Evolutionary conservation across 2,329 filamentous ascomycete genomes (phyloP), one percentile per base, ranked within the genome.

Genomic region (Colletotrichum liriopes): DNA sequence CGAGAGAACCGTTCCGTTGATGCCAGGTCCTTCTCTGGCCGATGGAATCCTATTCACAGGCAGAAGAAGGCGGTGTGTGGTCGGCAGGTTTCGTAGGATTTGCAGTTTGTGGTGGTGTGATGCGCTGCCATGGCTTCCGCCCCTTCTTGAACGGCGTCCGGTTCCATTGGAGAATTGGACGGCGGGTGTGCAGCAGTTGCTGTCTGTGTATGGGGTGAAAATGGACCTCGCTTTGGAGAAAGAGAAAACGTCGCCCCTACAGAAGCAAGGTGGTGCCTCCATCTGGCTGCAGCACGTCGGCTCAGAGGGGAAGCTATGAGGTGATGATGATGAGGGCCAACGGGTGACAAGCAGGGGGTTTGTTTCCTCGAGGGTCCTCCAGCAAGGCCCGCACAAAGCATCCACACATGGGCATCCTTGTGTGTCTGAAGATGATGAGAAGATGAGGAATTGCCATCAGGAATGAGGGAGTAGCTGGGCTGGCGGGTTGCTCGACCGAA

Each of bases 161-260:
- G 43, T 51, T 71, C 68, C 39, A 67, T 71, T 71, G 68, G 68
- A 49, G 68, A 62, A 67, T 61, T 67, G 64, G 63, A 71, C 37
- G 51, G 56, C 32, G 43, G 68, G 58, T 63, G 65, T 39, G 65
- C 51, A 49, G 63, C 64, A 59, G 43, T 54, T 29, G 49, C 43
- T 45, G 58, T 39, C 55, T 56, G 12, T 26, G 49, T 23, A 14
- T 14, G 26, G 62, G 16, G 43, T 54, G n/a, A 56, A n/a, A 37
- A n/a, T 69, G 54, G 23, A 29, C 32, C 5, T 26, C 18, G 16
- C 12, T 62, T 18, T 37, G 39, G 47, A 67, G 49, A 39, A 72
- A 41, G 65, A 64, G 65, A 35, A 41, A 72, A 64, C 59, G 37
- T 41, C 16, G 11, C 37, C 35, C 29, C 6, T 60, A 39, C 29